Conservation (phyloP, 2,329 filamentous ascomycete genomes). For the Blastomyces percursus region DNA sequence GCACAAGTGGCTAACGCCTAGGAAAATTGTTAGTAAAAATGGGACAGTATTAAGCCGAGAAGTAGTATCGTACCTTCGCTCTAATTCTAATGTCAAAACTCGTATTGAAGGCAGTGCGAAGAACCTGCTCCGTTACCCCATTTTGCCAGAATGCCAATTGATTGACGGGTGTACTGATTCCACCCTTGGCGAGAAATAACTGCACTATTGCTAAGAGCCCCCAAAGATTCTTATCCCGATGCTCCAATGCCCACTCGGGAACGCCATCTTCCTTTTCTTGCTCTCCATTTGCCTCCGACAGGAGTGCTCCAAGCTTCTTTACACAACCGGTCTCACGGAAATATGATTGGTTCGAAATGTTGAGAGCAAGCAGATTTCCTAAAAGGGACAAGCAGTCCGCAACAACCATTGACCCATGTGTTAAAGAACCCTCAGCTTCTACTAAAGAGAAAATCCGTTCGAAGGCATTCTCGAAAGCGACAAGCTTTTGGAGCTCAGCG, state of each 20-base stretch:
- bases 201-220: constrained; percentile 77
- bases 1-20: constrained; percentile 75
- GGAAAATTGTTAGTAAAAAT: constrained; percentile 6
- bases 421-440: constrained; percentile 65
- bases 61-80: constrained; percentile 51
- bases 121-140: constrained; percentile 64
- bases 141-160: constrained; percentile 78
- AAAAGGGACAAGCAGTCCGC: constrained; percentile 89
- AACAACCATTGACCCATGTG: constrained; percentile 72
- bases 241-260: constrained; percentile 62
- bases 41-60: neutral
- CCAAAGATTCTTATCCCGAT: constrained; percentile 83
- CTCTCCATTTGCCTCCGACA: constrained; percentile 49
- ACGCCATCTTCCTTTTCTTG: constrained; percentile 48
- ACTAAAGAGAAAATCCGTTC: constrained; percentile 77
- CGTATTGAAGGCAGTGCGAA: constrained; percentile 71
- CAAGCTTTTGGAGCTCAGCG: constrained; percentile 81
- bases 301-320: constrained; percentile 56
- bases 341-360: constrained; percentile 82
- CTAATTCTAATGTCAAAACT: constrained; percentile 65
- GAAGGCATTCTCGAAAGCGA: constrained; percentile 91
- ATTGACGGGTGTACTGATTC: constrained; percentile 67
- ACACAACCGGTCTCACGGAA: constrained; percentile 87
- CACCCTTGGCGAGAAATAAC: constrained; percentile 74
- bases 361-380: constrained; percentile 77